Conservation (phyloP, 2,329 filamentous ascomycete species). For the Diaporthe citriasiana region DNA sequence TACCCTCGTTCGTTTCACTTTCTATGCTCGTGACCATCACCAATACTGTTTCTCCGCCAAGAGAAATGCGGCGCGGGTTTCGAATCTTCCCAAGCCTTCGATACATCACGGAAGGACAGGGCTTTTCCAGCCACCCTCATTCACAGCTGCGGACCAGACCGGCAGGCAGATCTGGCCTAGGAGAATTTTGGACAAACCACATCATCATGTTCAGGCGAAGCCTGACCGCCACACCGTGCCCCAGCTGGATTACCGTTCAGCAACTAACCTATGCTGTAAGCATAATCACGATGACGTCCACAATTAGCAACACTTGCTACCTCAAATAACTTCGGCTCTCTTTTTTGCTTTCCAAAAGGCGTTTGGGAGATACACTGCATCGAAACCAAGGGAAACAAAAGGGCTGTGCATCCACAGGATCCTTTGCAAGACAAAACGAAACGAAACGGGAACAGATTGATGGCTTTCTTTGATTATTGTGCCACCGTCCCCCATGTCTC, state of each 20-base stretch:
- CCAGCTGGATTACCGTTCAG: neutral
- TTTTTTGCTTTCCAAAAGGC: slow-evolving; percentile 20
- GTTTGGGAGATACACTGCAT: slow-evolving; percentile 35
- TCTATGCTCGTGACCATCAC: neutral
- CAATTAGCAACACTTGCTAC: neutral
- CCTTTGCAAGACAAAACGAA: slow-evolving; percentile 11
- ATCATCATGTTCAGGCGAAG: no score
- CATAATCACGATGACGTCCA: slow-evolving; percentile 1
- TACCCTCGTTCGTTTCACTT: neutral
- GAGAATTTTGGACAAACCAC: neutral
- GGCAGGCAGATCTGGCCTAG: neutral
- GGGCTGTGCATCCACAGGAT: neutral
- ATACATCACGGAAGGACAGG: neutral
- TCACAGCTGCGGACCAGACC: neutral
- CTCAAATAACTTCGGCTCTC: neutral
- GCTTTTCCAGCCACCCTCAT: neutral
- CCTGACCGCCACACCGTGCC: neutral
- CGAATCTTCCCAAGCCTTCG: neutral
- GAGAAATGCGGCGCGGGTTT: neutral
- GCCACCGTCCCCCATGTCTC: neutral
- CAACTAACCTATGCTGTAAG: neutral
- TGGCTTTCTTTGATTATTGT: neutral
- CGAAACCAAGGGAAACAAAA: slow-evolving; percentile 26
- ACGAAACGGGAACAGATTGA: slow-evolving; percentile 15
- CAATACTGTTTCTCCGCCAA: neutral